Conservation (phyloP, 202 grass and related monocot genomes). For the Zizania palustris region DNA sequence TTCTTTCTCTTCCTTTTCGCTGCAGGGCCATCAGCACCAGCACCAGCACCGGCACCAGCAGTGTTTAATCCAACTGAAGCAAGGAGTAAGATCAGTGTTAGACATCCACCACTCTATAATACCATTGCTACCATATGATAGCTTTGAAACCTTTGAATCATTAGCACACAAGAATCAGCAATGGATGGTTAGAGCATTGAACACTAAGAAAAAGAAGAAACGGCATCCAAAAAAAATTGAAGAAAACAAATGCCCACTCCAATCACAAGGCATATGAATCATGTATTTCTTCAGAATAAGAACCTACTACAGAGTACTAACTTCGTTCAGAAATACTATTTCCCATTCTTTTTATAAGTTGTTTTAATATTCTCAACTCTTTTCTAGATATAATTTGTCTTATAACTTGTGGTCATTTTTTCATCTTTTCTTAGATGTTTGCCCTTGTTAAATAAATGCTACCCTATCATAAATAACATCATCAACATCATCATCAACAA, state of each 20-base stretch:
- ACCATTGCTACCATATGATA: not conserved
- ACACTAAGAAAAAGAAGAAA: slow-evolving; percentile 1
- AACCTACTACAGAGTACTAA: not conserved
- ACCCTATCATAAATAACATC: too few relatives aligned
- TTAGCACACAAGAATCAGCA: not conserved
- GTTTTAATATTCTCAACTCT: too few relatives aligned
- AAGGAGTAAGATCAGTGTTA: slow-evolving; percentile 29
- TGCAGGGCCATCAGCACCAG: slow-evolving; percentile 27
- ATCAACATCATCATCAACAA: too few relatives aligned
- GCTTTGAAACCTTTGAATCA: not conserved
- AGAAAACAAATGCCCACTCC: not conserved
- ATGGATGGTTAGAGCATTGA: not conserved
- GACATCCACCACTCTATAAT: not conserved
- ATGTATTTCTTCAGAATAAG: not conserved
- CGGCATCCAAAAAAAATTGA: not conserved
- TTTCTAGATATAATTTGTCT: too few relatives aligned
- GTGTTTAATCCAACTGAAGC: slow-evolving; percentile 44
- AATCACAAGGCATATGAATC: not conserved
- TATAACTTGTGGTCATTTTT: too few relatives aligned
- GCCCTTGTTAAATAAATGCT: too few relatives aligned
- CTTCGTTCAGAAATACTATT: not conserved
- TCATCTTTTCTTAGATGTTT: too few relatives aligned
- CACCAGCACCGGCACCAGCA: slow-evolving; percentile 31
- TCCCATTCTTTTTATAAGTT: too few relatives aligned
- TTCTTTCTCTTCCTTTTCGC: slow-evolving; percentile 82